Conservation (phyloP, 2,329 filamentous ascomycete genomes). For the Orbilia ellipsospora region DNA sequence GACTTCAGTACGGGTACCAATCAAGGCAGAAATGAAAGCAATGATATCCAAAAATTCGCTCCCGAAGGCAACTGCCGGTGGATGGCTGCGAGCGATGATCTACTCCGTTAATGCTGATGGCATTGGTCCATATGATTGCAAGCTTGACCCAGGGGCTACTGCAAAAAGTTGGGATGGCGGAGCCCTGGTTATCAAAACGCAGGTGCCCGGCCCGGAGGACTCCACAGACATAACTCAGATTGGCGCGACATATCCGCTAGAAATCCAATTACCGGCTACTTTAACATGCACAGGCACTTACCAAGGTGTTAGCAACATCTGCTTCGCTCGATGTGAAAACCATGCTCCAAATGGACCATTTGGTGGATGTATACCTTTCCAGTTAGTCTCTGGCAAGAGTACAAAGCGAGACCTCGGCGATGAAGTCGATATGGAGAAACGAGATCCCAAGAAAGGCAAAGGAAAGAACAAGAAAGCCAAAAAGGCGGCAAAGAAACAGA, state of each 20-base stretch:
- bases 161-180: not conserved
- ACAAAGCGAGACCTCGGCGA: not conserved
- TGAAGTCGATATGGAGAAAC: not conserved
- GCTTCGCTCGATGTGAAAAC: slow-evolving; percentile 5
- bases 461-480: not conserved
- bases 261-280: slow-evolving; percentile 47
- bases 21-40: slow-evolving; percentile 1
- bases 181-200: slow-evolving; percentile 58
- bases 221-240: not conserved
- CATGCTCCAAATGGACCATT: not conserved
- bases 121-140: slow-evolving; percentile 13
- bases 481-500: not conserved
- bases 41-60: not conserved
- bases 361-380: slow-evolving; percentile 6
- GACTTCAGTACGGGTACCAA: not conserved
- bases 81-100: not conserved
- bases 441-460: slow-evolving; percentile 4
- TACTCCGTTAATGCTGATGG: slow-evolving; percentile 17
- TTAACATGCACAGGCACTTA: not conserved
- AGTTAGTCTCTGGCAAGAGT: not conserved
- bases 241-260: not conserved
- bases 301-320: slow-evolving; percentile 1
- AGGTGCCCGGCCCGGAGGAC: slow-evolving; percentile 62
- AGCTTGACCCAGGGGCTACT: not conserved
- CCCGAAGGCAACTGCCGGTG: not conserved